Percentiles rank a stretch among this genome's conserved stretches.
Conservation (phyloP, 2,329 filamentous ascomycete genomes). For the Rachicladosporium sp. region DNA sequence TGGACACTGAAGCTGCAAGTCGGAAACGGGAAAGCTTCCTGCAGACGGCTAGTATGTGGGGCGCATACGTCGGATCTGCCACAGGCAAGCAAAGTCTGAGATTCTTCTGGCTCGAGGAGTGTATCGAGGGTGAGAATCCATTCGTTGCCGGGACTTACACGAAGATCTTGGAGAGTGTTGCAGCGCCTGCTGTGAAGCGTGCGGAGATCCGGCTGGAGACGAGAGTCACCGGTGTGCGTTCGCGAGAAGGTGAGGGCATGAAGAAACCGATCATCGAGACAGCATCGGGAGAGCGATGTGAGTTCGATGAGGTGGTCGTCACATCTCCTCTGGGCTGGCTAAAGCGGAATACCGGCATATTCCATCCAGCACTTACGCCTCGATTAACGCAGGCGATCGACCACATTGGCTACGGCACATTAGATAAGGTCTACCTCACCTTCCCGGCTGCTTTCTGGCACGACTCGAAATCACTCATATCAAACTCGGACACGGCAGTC, state of each 20-base stretch:
- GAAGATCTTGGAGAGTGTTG: slow-evolving; percentile 47
- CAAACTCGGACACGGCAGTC: neutral
- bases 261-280: slow-evolving; percentile 38
- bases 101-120: slow-evolving; percentile 69
- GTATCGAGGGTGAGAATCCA: slow-evolving; percentile 57
- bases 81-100: slow-evolving; percentile 55
- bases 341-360: slow-evolving; percentile 44
- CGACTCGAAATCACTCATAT: slow-evolving; percentile 13
- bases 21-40: slow-evolving; percentile 38
- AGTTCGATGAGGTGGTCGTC: slow-evolving; percentile 57
- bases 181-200: slow-evolving; percentile 42
- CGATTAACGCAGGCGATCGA: slow-evolving; percentile 48
- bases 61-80: slow-evolving; percentile 56
- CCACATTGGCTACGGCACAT: slow-evolving; percentile 55
- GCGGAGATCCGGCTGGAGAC: slow-evolving; percentile 42
- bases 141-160: slow-evolving; percentile 51
- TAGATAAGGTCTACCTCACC: slow-evolving; percentile 55
- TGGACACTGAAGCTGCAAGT: slow-evolving; percentile 25
- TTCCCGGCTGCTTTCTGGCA: slow-evolving; percentile 69
- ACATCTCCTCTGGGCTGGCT: slow-evolving; percentile 59
- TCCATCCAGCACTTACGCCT: slow-evolving; percentile 47
- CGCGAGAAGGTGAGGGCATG: slow-evolving; percentile 9
- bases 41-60: slow-evolving; percentile 53
- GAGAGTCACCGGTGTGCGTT: slow-evolving; percentile 33
- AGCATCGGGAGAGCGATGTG: slow-evolving; percentile 31